Base-by-base conservation (phyloP, 2,329 filamentous ascomycete species). In the Botrytis aclada region DNA sequence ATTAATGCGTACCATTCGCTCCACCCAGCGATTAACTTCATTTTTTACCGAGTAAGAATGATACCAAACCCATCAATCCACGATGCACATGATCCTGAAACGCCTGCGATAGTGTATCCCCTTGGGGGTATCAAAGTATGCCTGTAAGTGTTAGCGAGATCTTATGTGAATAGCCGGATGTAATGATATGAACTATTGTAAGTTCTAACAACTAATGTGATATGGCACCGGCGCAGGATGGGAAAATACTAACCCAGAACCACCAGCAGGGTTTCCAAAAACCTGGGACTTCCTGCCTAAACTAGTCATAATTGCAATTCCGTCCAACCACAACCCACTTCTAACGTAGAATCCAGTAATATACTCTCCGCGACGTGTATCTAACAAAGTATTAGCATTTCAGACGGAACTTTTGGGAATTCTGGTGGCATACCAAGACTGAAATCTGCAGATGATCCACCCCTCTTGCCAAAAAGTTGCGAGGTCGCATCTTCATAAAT, bases 51-150 rank as follows among this genome's bases (percentile, higher is more conserved):
- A 65, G 89, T 89, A 78, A 94, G 92, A 78, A 98, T 90, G 72
- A 97, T 85, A 14, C 93, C 92, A 81, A 98, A 93, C 6, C 93
- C 92, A 81, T 97, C 94, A 34, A 98, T 84, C 93, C 93, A 97
- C 66, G 88, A 81, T 54, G 87, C 94, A 79, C 90, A 93, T 69
- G 92, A 93, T 72, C 96, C 96, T 18, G 93, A 92, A 75, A 98
- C 87, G 74, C 96, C 96, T 74, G 93, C 95, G 80, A 98, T 91
- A 76, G 87, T 93, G 83, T 96, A 98, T 66, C 95, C 95, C 77
- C 92, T 87, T 18, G 96, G 96, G 69, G 95, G 94, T 77, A 98
- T 93, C 74, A 99, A 86, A 47, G 91, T 96, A 81, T 95, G 92
- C 75, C 95, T 98, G 77, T 32, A 25, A 47, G 41, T 58, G 37